A percentile compares a stretch with the other conserved stretches of the same genome.
Evolutionary conservation across 768 basidiomycete genomes (phyloP).

Genomic region (Pleurotus giganteus): DNA sequence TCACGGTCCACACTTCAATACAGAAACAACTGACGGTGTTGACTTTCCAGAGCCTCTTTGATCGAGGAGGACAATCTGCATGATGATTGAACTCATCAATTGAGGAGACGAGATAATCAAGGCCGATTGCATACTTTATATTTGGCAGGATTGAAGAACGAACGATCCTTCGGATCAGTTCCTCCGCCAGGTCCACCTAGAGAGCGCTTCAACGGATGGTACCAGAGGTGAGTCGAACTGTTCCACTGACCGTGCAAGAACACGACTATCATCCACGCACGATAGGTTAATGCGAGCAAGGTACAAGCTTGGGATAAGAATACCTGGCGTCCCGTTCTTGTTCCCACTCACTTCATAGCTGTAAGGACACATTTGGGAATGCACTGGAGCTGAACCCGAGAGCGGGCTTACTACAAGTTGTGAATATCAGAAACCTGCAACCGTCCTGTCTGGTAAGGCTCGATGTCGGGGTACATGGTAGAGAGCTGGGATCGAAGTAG

Average conservation of each 20-base stretch:
- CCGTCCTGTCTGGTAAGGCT: constrained; percentile 62
- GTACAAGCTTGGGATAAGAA: constrained; percentile 2
- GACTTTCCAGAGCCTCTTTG: constrained; percentile 90
- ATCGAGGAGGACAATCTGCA: constrained; percentile 89
- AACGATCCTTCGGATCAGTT: constrained; percentile 59
- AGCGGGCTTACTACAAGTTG: constrained; percentile 74
- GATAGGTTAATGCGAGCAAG: constrained; percentile 1
- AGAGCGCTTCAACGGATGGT: neutral
- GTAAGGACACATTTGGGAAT: constrained; percentile 4
- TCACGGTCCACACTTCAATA: neutral
- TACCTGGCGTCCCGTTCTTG: constrained; percentile 72
- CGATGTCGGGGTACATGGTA: constrained; percentile 64
- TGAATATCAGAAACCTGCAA: constrained; percentile 77
- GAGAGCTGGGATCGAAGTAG: neutral
- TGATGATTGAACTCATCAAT: too few relatives aligned
- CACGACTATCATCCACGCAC: constrained; percentile 47
- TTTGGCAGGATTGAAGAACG: constrained; percentile 81
- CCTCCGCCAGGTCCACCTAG: constrained; percentile 86
- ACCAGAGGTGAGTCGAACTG: neutral
- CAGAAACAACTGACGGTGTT: constrained; percentile 56
- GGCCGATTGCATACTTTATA: constrained; percentile 58
- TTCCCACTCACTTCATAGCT: constrained; percentile 87
- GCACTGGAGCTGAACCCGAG: constrained; percentile 9
- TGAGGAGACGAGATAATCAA: neutral
- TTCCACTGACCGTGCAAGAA: constrained; percentile 65